These are phyloP conservation scores for Zarea fungicola DNA, from an alignment of 2,329 filamentous ascomycete species.

Conservation along the genomic window DNA sequence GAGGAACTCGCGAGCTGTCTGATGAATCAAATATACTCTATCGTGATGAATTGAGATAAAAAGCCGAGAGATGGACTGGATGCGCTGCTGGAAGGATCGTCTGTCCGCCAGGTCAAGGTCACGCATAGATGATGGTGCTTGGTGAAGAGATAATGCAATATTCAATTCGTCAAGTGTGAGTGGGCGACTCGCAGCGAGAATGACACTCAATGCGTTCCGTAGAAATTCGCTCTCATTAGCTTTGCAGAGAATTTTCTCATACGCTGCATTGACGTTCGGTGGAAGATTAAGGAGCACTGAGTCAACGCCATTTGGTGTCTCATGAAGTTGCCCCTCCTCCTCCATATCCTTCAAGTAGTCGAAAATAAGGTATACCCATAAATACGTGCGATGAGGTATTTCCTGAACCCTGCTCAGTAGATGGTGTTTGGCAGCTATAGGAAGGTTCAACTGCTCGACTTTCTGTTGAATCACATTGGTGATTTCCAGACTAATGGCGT, in stretches of 20 bases:
- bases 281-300: slow-evolving; percentile 21
- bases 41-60: slow-evolving; percentile 24
- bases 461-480: slow-evolving; percentile 27
- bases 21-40: slow-evolving; percentile 26
- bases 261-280: slow-evolving; percentile 24
- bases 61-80: slow-evolving; percentile 23
- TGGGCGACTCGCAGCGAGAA: slow-evolving; percentile 23
- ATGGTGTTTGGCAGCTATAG: slow-evolving; percentile 13
- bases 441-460: slow-evolving; percentile 15
- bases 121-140: slow-evolving; percentile 9
- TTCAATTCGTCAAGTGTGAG: slow-evolving; percentile 26
- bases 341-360: slow-evolving; percentile 25
- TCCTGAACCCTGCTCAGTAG: slow-evolving; percentile 18
- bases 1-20: slow-evolving; percentile 29
- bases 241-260: slow-evolving; percentile 24
- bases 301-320: slow-evolving; percentile 17
- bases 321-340: slow-evolving; percentile 18
- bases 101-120: slow-evolving; percentile 21
- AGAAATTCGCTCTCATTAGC: slow-evolving; percentile 14
- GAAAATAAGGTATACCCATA: slow-evolving; percentile 33
- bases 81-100: slow-evolving; percentile 16
- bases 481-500: slow-evolving; percentile 30
- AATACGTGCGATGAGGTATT: slow-evolving; percentile 29
- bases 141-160: slow-evolving; percentile 19
- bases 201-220: slow-evolving; percentile 21